Evolutionary conservation across 495 filamentous ascomycete species (phyloP), one percentile per base, ranked within the genome.

Genomic region (Podospora didyma): DNA sequence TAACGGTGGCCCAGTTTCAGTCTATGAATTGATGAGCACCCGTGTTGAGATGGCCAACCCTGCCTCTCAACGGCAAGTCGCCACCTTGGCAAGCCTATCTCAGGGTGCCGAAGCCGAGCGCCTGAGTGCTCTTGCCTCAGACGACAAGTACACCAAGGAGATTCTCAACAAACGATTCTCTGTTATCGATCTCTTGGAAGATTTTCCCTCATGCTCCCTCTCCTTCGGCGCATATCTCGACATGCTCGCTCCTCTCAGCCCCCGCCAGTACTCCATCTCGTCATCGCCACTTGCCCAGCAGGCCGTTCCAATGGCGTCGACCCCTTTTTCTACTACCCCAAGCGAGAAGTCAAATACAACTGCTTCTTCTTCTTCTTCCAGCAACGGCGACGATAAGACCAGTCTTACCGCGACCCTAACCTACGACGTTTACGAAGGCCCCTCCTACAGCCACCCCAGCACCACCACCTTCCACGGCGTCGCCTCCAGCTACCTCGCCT

Each of bases 1-100:
- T 3, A 72, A 74, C 7, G 74, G 75, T 52, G 71, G 72, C 10
- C 75, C 78, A 1, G 75, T 87, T 42, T 77, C 82, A 3, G 80
- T 78, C 1, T 74, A 73, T 34, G 82, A 81, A 48, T 71, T 88
- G 3, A 70, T 89, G 23, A 73, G 77, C 16, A 76, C 76, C 24
- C 86, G 86, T 56, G 80, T 89, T 21, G 86, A 89, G 60, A 76
- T 89, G 19, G 78, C 73, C n/a, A 80, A 82, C 22, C 83, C 84
- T 0, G 85, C 83, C 1, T 84, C 82, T 16, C 64, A 62, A 17
- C 62, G 69, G 19, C 67, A 69, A 24, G 53, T 71, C 11, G 59
- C 54, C 19, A 51, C 52, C 9, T 54, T 71, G 19, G 64, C 65
- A 1, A 54, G 59, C 16, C 56, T 56, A 7, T 54, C 69, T 11